Evolutionary conservation across 2,329 filamentous ascomycete species (phyloP), one percentile per base, ranked within the genome.

Genomic region (Aspergillus floridensis): DNA sequence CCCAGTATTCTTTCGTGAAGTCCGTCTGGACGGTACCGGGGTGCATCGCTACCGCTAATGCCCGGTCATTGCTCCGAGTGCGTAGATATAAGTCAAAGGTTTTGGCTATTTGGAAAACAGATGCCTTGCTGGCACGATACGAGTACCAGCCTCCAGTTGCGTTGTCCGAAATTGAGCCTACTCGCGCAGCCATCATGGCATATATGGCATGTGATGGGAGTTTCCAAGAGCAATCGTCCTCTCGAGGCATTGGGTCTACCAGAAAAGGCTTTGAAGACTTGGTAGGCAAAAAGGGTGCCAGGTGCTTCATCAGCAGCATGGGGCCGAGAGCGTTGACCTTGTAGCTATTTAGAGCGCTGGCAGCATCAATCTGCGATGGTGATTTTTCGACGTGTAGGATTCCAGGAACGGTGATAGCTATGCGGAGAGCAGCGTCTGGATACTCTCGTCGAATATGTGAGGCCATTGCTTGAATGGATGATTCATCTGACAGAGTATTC

Each of bases 11-110:
- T 68, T 80, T 82, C 63, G 87, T 91, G 62, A 96, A 76, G 10
- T 83, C 87, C 53, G 91, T 95, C 77, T 83, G 87, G 52, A 95
- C 90, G 1, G 91, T 95, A 2, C 91, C 91, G 1, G 91, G 91
- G 74, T 95, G 91, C 69, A 95, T 82, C 10, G 83, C 84, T 11
- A 96, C 77, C 1, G 86, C 86, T 64, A 92, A 79, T 0, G 88
- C 89, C 54, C 84, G 86, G 0, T 84, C 82, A 0, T 82, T 86
- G 59, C 83, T 82, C 47, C 81, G 80, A 4, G 81, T 78, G 38
- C 75, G 74, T 32, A 95, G 75, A 69, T 87, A 84, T 29, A 89
- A 81, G 71, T 95, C 91, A 62, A 92, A 86, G 6, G 84, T 88
- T 75, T 87, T 90, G 7, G 85, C 85, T 12, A 92, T 59, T 68